Conservation (phyloP, 495 filamentous ascomycete genomes). For the Pyrenula massariospora region DNA sequence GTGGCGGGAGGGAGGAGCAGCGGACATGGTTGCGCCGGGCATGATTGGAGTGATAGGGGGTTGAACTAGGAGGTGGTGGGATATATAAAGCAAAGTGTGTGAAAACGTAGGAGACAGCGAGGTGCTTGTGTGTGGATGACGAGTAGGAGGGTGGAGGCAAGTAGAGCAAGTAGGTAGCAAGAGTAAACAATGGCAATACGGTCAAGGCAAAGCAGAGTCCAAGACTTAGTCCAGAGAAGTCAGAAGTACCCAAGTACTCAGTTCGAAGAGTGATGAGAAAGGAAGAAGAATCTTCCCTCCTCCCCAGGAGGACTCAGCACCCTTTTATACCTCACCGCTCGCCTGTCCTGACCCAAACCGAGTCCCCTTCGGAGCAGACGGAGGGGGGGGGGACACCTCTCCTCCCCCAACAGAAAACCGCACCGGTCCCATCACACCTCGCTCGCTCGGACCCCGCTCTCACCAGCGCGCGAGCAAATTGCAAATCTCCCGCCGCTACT, state of each 20-base stretch:
- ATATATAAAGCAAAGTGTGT: conserved; percentile 4
- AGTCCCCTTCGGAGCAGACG: conserved; percentile 10
- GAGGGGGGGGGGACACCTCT: conserved; percentile 6
- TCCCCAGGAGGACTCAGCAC: conserved; percentile 27
- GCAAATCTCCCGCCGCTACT: conserved; percentile 30
- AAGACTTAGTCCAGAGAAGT: conserved; percentile 4
- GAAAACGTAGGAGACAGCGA: conserved; percentile 3
- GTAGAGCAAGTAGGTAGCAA: conserved; percentile 4
- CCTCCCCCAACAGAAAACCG: conserved; percentile 2
- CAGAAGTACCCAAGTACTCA: conserved; percentile 17
- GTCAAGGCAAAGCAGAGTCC: conserved; percentile 11
- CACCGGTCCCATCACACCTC: not conserved
- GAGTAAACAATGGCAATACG: conserved; percentile 10
- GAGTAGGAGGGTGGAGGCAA: conserved; percentile 1
- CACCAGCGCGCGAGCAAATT: conserved; percentile 36
- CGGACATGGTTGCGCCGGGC: conserved; percentile 18
- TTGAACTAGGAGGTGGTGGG: conserved; percentile 5
- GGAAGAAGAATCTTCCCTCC: conserved; percentile 38
- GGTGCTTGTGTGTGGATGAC: not conserved
- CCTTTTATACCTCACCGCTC: conserved; percentile 55
- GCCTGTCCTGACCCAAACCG: conserved; percentile 31
- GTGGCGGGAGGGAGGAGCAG: conserved; percentile 38
- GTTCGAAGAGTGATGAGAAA: conserved; percentile 36
- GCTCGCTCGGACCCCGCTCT: conserved; percentile 23
- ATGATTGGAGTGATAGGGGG: conserved; percentile 6